Evolutionary conservation across 2,329 filamentous ascomycete genomes (phyloP), one percentile per base, ranked within the genome.

Genomic region (Pyricularia grisea): DNA sequence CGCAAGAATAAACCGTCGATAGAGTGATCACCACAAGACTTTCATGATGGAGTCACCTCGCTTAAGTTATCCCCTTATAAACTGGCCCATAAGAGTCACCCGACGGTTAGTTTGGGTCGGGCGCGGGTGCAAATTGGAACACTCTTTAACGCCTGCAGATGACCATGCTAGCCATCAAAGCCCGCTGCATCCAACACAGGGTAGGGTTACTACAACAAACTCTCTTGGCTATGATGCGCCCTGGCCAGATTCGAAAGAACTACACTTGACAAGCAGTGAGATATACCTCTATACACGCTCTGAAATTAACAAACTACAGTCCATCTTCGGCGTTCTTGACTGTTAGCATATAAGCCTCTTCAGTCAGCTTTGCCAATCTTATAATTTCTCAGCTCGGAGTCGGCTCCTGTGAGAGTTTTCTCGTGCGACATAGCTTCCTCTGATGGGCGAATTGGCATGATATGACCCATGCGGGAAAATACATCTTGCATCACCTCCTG

Each of bases 321-420:
- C 78, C 10, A 73, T 82, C 72, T 75, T 66, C 80, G 78, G 79
- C 73, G 74, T 81, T 86, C 30, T 73, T 87, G 36, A 86, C 86
- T 36, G 85, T 86, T 42, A 79, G 82, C 7, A 80, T 88, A 28
- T 86, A 88, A 74, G 77, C 82, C 20, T 76, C 82, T 11, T 80
- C 82, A 1, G 84, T 81, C 71, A 67, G 71, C 68, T n/a, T n/a
- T 9, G 4, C 65, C 65, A 55, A 75, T 73, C 75, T 76, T 61
- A 71, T 74, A 65, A 70, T 71, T 5, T 73, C 70, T 20, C 73
- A 73, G 63, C 70, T 74, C 67, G 69, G 75, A n/a, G 69, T 76
- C 64, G 74, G 74, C 14, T 64, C 11, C 61, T 68, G 73, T 23
- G 73, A 71, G 28, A 73, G 68, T 68, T 72, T 72, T 50, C 30